Evolutionary conservation across 148 eudicot genomes (phyloP).

Genomic region (Mesembryanthemum crystallinum): DNA sequence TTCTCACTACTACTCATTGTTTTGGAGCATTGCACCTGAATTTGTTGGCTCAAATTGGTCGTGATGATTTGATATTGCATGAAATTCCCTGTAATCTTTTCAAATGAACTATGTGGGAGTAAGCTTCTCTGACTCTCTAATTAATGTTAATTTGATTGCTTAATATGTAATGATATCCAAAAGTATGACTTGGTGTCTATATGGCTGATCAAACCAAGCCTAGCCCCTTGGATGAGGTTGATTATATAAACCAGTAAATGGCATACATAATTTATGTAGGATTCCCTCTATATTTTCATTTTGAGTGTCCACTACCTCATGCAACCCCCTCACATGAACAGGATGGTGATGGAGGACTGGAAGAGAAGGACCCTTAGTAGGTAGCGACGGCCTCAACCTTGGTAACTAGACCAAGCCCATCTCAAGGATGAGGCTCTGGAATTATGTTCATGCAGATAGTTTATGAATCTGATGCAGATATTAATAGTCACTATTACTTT

Average conservation of each 20-base stretch:
- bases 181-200: not conserved
- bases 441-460: not conserved
- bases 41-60: not conserved
- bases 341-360: not conserved
- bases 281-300: not conserved
- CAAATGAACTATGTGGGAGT: not conserved
- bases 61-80: not conserved
- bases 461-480: no score
- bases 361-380: not conserved
- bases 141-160: not conserved
- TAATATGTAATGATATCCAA: not conserved
- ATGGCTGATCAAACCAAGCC: not conserved
- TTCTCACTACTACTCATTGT: not conserved
- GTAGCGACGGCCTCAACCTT: not conserved
- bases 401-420: not conserved
- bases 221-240: not conserved
- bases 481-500: not conserved
- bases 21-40: not conserved
- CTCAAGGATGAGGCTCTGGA: not conserved
- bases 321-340: not conserved
- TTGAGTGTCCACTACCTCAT: not conserved
- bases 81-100: not conserved
- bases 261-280: not conserved
- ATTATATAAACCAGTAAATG: not conserved
- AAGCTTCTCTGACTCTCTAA: not conserved